Evolutionary conservation across 352 stramenopile species (phyloP).

Genomic region (Globisporangium cystogenes): DNA sequence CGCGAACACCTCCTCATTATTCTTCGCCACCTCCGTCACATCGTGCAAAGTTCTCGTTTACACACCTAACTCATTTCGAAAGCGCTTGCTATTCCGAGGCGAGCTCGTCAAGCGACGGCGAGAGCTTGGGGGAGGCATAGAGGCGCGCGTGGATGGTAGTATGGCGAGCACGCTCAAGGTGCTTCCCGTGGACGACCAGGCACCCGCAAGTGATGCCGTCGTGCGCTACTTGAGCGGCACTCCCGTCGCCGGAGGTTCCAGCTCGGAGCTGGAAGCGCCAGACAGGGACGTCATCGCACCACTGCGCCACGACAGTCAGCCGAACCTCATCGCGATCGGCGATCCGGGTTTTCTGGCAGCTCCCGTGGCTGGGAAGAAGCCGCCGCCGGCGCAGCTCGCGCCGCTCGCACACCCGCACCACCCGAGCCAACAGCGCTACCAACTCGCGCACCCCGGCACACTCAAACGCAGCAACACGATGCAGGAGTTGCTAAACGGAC

Average conservation of each 20-base stretch:
- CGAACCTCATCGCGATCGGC: conserved; percentile 5
- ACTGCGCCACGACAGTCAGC: conserved; percentile 10
- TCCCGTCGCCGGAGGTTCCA: background rate
- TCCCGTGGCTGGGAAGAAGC: conserved; percentile 7
- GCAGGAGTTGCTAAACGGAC: conserved; percentile 1
- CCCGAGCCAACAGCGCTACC: background rate
- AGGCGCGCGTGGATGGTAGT: background rate
- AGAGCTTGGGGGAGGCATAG: too few relatives aligned
- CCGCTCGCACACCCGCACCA: background rate
- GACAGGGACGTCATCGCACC: conserved; percentile 11
- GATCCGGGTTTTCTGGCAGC: conserved; percentile 9
- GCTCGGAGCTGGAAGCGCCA: background rate
- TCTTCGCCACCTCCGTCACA: too few relatives aligned
- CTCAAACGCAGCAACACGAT: conserved; percentile 3
- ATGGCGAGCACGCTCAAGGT: conserved; percentile 8
- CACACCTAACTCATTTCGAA: too few relatives aligned
- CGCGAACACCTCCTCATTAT: too few relatives aligned
- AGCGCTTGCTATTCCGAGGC: too few relatives aligned
- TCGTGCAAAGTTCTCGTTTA: too few relatives aligned
- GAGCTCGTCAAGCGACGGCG: too few relatives aligned
- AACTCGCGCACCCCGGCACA: background rate
- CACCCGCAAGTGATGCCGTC: conserved; percentile 3
- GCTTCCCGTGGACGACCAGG: conserved; percentile 12
- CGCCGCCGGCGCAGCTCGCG: background rate
- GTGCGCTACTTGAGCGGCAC: conserved; percentile 4